Conservation (phyloP, 176 grass and related monocot genomes). For the Pontederia crassipes region DNA sequence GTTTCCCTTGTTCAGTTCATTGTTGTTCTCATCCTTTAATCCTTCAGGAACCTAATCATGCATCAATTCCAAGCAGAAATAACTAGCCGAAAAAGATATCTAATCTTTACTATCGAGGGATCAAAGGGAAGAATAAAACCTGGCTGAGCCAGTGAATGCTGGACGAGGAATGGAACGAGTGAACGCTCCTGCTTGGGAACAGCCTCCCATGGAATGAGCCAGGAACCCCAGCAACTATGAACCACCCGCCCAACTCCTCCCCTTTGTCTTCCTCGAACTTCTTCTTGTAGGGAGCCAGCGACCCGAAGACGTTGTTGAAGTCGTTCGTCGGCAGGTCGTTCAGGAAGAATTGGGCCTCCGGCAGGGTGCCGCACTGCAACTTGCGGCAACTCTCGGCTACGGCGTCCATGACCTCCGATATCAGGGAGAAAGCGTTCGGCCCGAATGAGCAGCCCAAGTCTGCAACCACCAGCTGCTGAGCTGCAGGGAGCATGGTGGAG, state of each 20-base stretch:
- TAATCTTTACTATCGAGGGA: too few species aligned
- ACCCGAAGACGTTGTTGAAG: slow-evolving; percentile 47
- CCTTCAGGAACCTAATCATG: too few species aligned
- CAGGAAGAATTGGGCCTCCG: slow-evolving; percentile 53
- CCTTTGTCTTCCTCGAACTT: neutral
- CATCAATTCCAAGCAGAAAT: too few species aligned
- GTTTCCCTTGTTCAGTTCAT: too few species aligned
- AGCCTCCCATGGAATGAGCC: slow-evolving; percentile 34
- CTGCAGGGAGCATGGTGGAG: neutral
- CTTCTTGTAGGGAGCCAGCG: slow-evolving; percentile 11
- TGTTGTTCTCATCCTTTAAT: too few species aligned
- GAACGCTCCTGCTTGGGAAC: slow-evolving; percentile 30
- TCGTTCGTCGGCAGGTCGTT: slow-evolving; percentile 49
- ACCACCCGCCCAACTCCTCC: neutral
- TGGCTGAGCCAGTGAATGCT: slow-evolving; percentile 27
- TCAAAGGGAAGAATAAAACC: too few species aligned
- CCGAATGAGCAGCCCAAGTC: too few species aligned
- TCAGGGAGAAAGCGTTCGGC: too few species aligned
- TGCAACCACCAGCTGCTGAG: slow-evolving; percentile 23
- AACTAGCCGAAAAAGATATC: too few species aligned
- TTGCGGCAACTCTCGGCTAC: neutral
- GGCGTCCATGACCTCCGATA: too few species aligned
- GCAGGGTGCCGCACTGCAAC: neutral
- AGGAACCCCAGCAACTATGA: slow-evolving; percentile 23
- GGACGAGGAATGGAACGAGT: slow-evolving; percentile 43